Evolutionary conservation across 306 rosid species (phyloP).

Genomic region (Leucaena leucocephala): DNA sequence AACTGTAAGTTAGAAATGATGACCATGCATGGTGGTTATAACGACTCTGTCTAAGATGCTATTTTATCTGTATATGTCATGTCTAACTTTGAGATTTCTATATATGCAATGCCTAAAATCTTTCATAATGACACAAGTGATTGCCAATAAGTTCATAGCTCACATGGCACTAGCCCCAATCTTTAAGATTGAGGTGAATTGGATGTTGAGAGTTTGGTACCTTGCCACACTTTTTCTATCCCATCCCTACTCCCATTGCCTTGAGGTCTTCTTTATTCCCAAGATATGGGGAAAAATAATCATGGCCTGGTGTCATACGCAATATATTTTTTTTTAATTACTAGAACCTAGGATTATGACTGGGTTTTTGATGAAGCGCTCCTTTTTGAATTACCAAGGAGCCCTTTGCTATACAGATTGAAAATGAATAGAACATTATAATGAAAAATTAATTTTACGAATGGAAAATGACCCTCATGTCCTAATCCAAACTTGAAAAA

Average conservation of each 20-base stretch:
- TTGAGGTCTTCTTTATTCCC: background rate
- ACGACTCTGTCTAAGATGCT: conserved; percentile 21
- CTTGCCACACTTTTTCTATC: background rate
- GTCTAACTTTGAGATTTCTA: background rate
- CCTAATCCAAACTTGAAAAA: too few species aligned
- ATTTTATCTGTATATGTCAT: background rate
- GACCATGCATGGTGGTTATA: conserved; percentile 27
- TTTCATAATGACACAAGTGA: background rate
- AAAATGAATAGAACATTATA: too few species aligned
- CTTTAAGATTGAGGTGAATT: background rate
- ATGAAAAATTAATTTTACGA: too few species aligned
- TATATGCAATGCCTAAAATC: background rate
- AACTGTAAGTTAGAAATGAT: conserved; percentile 67
- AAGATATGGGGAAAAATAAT: background rate
- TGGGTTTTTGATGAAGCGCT: conserved; percentile 10
- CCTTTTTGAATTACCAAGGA: too few species aligned
- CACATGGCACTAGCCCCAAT: background rate
- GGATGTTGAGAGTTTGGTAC: background rate
- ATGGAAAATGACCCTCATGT: too few species aligned
- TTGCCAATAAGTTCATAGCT: background rate
- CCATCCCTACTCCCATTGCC: background rate
- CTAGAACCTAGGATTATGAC: conserved; percentile 7
- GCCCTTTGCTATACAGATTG: too few species aligned
- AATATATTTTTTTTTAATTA: background rate
- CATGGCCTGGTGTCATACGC: background rate